Evolutionary conservation across 148 eudicot genomes (phyloP), one percentile per base, ranked within the genome.

Genomic region (Spergularia marina): DNA sequence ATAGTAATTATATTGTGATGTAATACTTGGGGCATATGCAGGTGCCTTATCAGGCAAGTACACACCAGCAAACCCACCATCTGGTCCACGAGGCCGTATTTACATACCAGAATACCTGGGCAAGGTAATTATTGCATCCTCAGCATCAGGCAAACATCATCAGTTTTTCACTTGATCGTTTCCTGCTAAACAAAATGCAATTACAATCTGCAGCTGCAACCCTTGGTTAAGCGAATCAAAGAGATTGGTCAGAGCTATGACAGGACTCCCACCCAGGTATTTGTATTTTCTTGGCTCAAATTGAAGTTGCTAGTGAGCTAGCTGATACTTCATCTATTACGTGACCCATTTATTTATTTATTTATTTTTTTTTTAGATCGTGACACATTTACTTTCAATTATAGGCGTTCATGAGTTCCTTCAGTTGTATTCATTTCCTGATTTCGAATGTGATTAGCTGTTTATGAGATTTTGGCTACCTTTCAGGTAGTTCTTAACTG

Each of bases 21-120:
- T 23, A 18, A 58, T 41, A 10, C 34, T 9, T 3, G 53, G 39
- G 41, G 17, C 65, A 49, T 53, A 10, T 85, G 79, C 85, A 95
- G 99, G 99, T 73, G 87, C 83, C 53, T 77, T 95, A 84, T 87
- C 97, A 1, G 99, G 99, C 67, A 95, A 95, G 81, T 95, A 95
- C 77, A 90, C 97, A 15, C 94, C 97, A 40, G 86, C 82, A 60
- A 95, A 90, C 79, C 93, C 96, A 65, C 99, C 99, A 7, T 65
- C 92, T 15, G 99, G 99, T 76, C 99, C 97, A 76, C 86, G 99
- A 74, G 94, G 97, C 62, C 86, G 81, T 62, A 87, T 95, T 68
- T 95, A 95, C 78, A 92, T 94, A 39, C 82, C 91, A 12, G 94
- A 92, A 56, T 90, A 76, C 78, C 84, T 95, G 63, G 84, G 88